These are phyloP conservation scores for Alloascoidea africana DNA, from an alignment of 805 yeast genomes.

Conservation along the genomic window DNA sequence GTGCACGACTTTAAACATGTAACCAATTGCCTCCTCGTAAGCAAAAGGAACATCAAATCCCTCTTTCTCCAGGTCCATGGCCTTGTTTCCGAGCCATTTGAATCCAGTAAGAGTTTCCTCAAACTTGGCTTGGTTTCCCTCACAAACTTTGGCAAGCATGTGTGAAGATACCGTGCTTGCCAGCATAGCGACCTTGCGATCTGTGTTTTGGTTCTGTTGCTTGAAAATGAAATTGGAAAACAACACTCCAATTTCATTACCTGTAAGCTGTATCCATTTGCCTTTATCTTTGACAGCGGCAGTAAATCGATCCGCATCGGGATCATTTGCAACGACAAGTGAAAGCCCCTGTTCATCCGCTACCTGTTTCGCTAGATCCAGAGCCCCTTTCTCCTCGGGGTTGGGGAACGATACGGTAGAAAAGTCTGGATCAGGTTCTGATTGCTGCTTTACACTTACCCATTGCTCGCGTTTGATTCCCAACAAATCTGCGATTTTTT, in stretches of 20 bases:
- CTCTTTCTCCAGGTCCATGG: conserved; percentile 47
- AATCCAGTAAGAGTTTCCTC: conserved; percentile 88
- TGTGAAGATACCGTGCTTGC: conserved; percentile 92
- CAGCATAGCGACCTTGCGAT: conserved; percentile 35
- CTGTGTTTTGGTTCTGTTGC: conserved; percentile 17
- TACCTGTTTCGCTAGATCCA: conserved; percentile 46
- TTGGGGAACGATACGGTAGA: conserved; percentile 84
- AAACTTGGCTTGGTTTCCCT: conserved; percentile 39
- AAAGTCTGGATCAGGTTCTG: conserved; percentile 68
- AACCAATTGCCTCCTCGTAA: conserved; percentile 93
- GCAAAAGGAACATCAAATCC: conserved; percentile 77
- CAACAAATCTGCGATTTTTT: conserved; percentile 22
- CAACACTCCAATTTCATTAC: conserved; percentile 80
- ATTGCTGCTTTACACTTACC: conserved; percentile 45
- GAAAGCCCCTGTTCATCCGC: conserved; percentile 38
- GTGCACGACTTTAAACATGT: conserved; percentile 70
- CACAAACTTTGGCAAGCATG: conserved; percentile 57
- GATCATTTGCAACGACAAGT: conserved; percentile 80
- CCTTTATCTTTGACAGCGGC: conserved; percentile 44
- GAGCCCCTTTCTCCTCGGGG: conserved; percentile 91
- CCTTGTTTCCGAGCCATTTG: conserved; percentile 93
- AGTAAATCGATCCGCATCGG: conserved; percentile 92
- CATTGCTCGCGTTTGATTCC: conserved; percentile 19
- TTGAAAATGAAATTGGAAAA: conserved; percentile 57
- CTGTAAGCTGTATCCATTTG: conserved; percentile 69